phyloP scores from a whole-genome alignment of 2,329 filamentous ascomycete species.

The Fusarium sp. region DNA sequence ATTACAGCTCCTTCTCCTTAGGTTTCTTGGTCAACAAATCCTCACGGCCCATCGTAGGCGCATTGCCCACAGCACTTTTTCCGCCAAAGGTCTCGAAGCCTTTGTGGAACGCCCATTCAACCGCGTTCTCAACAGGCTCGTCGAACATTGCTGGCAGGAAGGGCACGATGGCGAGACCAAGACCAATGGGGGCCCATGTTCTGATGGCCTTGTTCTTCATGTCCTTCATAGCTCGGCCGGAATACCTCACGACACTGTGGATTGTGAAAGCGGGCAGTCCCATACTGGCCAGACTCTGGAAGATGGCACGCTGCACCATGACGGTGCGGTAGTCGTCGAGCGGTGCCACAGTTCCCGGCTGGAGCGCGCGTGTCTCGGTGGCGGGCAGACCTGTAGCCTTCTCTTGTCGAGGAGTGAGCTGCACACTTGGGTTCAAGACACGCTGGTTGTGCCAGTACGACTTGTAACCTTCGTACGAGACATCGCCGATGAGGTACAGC shows the following conservation, averaged over 20 bases:
- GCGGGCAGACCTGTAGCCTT: slow-evolving; percentile 61
- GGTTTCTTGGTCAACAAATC: slow-evolving; percentile 57
- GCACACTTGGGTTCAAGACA: slow-evolving; percentile 75
- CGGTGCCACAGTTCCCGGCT: slow-evolving; percentile 68
- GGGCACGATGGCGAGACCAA: slow-evolving; percentile 82
- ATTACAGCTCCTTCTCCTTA: slow-evolving; percentile 62
- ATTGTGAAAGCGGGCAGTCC: slow-evolving; percentile 94
- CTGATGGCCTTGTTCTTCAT: slow-evolving; percentile 80
- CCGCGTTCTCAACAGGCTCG: slow-evolving; percentile 89
- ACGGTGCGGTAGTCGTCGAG: slow-evolving; percentile 92
- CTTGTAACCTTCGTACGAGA: slow-evolving; percentile 94
- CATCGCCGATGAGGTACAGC: slow-evolving; percentile 92
- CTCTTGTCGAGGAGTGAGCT: slow-evolving; percentile 64
- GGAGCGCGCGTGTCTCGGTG: slow-evolving; percentile 47
- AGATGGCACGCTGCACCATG: slow-evolving; percentile 90
- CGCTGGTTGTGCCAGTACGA: slow-evolving; percentile 89
- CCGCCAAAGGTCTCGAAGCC: slow-evolving; percentile 81
- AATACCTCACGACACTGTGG: slow-evolving; percentile 91
- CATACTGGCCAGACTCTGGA: slow-evolving; percentile 94
- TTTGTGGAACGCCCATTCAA: slow-evolving; percentile 91
- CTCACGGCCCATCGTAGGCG: slow-evolving; percentile 66
- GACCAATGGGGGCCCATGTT: slow-evolving; percentile 91
- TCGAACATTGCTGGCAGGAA: slow-evolving; percentile 89
- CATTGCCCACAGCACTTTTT: slow-evolving; percentile 65
- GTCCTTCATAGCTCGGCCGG: slow-evolving; percentile 86